Base-by-base conservation (phyloP, 257 asterid genomes). In the Hygrophila difformis region DNA sequence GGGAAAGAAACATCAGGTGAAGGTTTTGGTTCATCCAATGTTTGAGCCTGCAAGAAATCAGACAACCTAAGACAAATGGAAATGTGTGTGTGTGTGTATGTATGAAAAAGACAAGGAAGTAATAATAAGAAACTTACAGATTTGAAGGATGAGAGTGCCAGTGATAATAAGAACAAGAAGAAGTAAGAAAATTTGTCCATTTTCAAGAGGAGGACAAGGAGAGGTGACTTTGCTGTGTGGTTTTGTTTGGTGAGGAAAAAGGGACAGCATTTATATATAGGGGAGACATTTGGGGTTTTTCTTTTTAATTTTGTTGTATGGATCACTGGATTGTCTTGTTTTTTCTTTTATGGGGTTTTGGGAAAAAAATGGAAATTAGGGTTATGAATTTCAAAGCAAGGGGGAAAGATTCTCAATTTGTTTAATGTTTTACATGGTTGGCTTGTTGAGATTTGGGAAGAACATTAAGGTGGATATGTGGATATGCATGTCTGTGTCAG, bases 131-230 rank as follows among this genome's bases (percentile, higher is more conserved):
- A 54, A 60, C 78, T 62, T 69, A 78, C 93, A 56, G 20, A 20
- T 7, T n/a, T 35, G 59, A 24, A 60, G 47, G 40, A 70, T 58
- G 68, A 64, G 56, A 54, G 39, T 10, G 7, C 41, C n/a, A n/a
- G n/a, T n/a, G n/a, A n/a, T 39, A 69, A 70, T 53, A 70, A 70
- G 73, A 78, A 65, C 63, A 73, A 58, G 74, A 62, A 22, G 46
- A 53, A 45, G 64, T 56, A 53, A 63, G 49, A 57, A 55, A 71
- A 65, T 44, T 64, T 69, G 77, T 61, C 79, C 87, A 74, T 85
- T 72, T 63, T 51, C 81, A 67, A 70, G 72, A 60, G 65, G 51
- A 67, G 23, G 44, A 33, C 51, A 28, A 63, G 46, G 47, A n/a
- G 35, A 38, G 35, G 10, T 47, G 54, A 67, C n/a, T n/a, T n/a